Base-by-base conservation (phyloP, 768 basidiomycete species). In the Collybiopsis luxurians region DNA sequence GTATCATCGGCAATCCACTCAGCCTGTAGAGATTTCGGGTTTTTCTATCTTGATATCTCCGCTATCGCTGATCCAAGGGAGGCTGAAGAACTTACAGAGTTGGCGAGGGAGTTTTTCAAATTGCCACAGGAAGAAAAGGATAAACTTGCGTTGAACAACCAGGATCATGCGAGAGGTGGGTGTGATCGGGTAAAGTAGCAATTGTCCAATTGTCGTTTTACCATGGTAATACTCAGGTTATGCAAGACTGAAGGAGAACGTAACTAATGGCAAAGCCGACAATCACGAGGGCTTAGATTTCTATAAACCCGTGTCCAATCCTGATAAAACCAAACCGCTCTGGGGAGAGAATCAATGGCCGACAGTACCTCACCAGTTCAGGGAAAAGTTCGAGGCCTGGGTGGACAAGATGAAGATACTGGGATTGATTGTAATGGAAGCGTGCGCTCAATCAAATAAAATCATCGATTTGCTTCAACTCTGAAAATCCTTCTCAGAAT, bases 281-380 rank as follows among this genome's bases (percentile, higher is more conserved):
- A 89, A 86, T 59, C 91, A 93, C 60, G 93, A 96, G 73, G 91
- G 82, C 2, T 68, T 95, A 38, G 94, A 95, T 64, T 82, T 92
- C 52, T 94, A 93, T 66, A 82, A 77, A 26, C 90, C 90, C 1
- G 86, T 89, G 1, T 78, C 81, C 44, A 73, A 79, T 24, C 85
- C 89, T 0, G 85, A 92, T 66, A 90, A 81, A 70, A 78, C 81
- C 9, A 83, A 82, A 52, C 81, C 84, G 0, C 69, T 95, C 0
- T 87, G 89, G 84, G 94, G 94, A 12, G 83, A 85, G 69, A 97
- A 96, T 65, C 92, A 91, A 58, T 96, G 91, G 89, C 94, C 93
- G 0, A 61, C 64, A 2, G 58, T 81, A 2, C 75, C 85, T 24
- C 69, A 73, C 1, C 31, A 70, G 66, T 0, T 94, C 95, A 75